phyloP scores from a whole-genome alignment of 2,329 filamentous ascomycete genomes.

The Calonectria pseudoturangicola region DNA sequence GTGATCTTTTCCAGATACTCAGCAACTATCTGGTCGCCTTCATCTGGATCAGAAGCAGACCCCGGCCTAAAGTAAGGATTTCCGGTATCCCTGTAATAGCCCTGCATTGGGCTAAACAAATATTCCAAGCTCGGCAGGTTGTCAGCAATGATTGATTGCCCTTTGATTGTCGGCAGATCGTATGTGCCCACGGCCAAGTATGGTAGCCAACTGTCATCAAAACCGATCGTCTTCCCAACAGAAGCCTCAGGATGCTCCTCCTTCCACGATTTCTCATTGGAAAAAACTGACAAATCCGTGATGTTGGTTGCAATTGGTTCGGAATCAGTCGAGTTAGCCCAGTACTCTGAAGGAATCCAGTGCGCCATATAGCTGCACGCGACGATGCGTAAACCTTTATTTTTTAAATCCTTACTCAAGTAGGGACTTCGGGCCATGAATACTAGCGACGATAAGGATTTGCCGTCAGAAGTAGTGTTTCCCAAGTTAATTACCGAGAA shows the following conservation, averaged over 20 bases:
- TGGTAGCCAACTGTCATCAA: neutral
- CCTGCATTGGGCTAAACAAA: neutral
- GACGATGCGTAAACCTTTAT: neutral
- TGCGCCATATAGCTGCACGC: constrained; percentile 13
- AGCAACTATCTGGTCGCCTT: neutral
- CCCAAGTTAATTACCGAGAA: neutral
- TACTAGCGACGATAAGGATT: neutral
- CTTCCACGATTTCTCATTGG: neutral
- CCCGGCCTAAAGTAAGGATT: neutral
- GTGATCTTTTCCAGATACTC: constrained; percentile 8
- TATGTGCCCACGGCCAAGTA: neutral
- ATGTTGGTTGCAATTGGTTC: constrained; percentile 8
- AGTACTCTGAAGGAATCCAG: neutral
- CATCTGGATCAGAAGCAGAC: neutral
- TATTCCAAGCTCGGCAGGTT: neutral
- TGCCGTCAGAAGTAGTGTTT: neutral
- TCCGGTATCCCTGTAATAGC: no score
- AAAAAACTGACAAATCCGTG: constrained; percentile 1
- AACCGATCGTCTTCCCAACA: neutral
- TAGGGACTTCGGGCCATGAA: neutral
- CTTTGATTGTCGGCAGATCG: neutral
- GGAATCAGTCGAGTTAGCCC: constrained; percentile 16
- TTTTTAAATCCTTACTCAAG: neutral
- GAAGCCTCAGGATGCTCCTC: neutral
- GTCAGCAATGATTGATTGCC: neutral